Evolutionary conservation across 2,329 filamentous ascomycete genomes (phyloP).

Genomic region (Paracamarosporium sp.): DNA sequence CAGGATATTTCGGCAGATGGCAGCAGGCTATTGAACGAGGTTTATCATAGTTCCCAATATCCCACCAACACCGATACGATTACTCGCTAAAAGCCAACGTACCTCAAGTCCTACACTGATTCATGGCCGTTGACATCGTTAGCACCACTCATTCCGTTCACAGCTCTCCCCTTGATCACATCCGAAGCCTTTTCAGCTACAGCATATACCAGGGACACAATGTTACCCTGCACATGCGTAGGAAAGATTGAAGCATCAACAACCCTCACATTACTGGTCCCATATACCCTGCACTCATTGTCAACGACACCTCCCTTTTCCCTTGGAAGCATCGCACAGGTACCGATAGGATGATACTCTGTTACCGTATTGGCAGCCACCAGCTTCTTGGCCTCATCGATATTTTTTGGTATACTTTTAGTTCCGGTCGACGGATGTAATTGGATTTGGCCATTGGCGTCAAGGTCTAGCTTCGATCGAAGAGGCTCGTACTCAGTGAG

Average conservation of each 20-base stretch:
- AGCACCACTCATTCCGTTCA: conserved; percentile 5
- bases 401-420: conserved; percentile 14
- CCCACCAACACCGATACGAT: too few relatives aligned
- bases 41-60: too few relatives aligned
- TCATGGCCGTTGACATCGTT: background rate
- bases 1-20: too few relatives aligned
- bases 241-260: conserved; percentile 38
- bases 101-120: background rate
- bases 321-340: conserved; percentile 40
- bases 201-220: conserved; percentile 38
- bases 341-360: conserved; percentile 41
- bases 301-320: conserved; percentile 40
- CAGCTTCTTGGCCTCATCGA: conserved; percentile 32
- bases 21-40: too few relatives aligned
- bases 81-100: too few relatives aligned
- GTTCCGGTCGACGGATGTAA: conserved; percentile 5
- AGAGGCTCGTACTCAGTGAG: conserved; percentile 37
- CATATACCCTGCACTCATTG: conserved; percentile 33
- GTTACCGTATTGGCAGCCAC: conserved; percentile 24
- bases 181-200: conserved; percentile 41
- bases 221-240: conserved; percentile 34
- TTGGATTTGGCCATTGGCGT: conserved; percentile 24
- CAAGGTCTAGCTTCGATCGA: conserved; percentile 34
- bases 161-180: conserved; percentile 27
- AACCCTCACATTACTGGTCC: conserved; percentile 36